These are phyloP conservation scores for Macrolepiota fuliginosa DNA, from an alignment of 768 basidiomycete genomes.

Conservation along the genomic window DNA sequence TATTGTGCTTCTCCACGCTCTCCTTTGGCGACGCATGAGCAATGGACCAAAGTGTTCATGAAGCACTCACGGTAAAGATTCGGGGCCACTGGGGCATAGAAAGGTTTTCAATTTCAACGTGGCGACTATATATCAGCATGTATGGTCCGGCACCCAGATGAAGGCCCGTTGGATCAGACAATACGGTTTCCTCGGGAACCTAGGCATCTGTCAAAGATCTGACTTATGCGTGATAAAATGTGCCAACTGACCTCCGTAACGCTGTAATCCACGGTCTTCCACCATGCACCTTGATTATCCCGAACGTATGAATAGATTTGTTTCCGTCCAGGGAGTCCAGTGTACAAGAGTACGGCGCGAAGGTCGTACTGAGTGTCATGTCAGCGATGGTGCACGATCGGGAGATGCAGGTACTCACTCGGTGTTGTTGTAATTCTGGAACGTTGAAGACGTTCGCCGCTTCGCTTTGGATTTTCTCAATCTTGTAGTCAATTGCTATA, in stretches of 20 bases:
- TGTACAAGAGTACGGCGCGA: constrained; percentile 74
- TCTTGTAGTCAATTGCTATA: constrained; percentile 52
- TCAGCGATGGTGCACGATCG: background rate
- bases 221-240: background rate
- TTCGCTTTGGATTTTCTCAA: constrained; percentile 43
- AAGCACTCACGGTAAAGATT: constrained; percentile 31
- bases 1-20: constrained; percentile 31
- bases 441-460: constrained; percentile 51
- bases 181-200: constrained; percentile 69
- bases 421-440: constrained; percentile 61
- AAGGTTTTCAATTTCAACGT: constrained; percentile 33
- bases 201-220: constrained; percentile 23
- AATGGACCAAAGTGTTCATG: background rate
- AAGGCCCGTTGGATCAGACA: constrained; percentile 67
- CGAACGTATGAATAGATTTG: constrained; percentile 79
- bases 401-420: constrained; percentile 34
- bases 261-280: constrained; percentile 73
- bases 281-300: constrained; percentile 63
- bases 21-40: constrained; percentile 22
- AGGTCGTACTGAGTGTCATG: constrained; percentile 63
- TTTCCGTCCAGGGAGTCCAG: constrained; percentile 73
- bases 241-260: constrained; percentile 56
- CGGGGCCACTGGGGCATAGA: constrained; percentile 35
- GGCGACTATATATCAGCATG: constrained; percentile 65
- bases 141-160: constrained; percentile 79